Evolutionary conservation across 2,329 filamentous ascomycete genomes (phyloP), one percentile per base, ranked within the genome.

Genomic region (Talaromyces sp.): DNA sequence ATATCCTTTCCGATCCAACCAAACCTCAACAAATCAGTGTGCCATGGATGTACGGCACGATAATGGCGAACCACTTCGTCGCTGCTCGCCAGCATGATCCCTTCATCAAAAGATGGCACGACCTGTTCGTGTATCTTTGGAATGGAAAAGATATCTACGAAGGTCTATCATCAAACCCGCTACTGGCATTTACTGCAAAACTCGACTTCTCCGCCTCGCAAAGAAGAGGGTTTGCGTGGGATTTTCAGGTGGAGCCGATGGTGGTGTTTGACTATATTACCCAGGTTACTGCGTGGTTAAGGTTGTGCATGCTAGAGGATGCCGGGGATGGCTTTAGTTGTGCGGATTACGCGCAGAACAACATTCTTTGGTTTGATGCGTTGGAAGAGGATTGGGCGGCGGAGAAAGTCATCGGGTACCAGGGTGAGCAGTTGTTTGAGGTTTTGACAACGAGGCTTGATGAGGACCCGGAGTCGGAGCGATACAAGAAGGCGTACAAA

Each of bases 71-170:
- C 60, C 77, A 79, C 57, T 82, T 83, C 66, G 74, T 83, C 13
- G 79, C 79, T 2, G 70, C 76, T 1, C 76, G 80, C 43, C 78
- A 78, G 41, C 75, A 76, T 10, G 79, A 82, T 61, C 70, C 71
- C 0, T 82, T 83, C 66, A 79, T 83, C 63, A 79, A 76, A 67
- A 74, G 71, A 64, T 82, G 80, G 80, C 75, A 80, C 64, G 73
- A 77, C 13, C 72, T 77, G 14, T 80, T 76, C 65, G 63, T 71
- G 56, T 66, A 73, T 6, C 68, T 80, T 9, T 80, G 79, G 78
- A 70, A 74, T 19, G 75, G 72, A 3, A 68, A 54, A 4, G 76
- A 74, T 14, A 78, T 74, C n/a, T 71, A 69, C 2, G 69, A 71
- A 4, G 78, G 73, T 1, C 76, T 79, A 59, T 3, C 37, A 68